Conservation (phyloP, 164 flowering plant species). For the Sedum album region DNA sequence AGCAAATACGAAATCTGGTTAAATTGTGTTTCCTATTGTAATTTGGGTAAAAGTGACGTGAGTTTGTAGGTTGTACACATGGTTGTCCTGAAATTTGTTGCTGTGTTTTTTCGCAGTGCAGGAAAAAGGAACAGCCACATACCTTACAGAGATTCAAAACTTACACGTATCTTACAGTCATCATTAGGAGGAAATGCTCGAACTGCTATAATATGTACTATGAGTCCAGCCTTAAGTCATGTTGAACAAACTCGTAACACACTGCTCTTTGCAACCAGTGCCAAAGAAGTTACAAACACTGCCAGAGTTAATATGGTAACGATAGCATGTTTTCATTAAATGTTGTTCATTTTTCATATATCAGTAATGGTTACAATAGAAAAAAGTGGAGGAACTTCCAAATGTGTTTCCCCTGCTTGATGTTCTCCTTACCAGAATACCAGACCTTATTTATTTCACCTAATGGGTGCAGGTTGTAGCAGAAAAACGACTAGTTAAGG, state of each 20-base stretch:
- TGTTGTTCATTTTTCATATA: background rate
- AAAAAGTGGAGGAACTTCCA: too few relatives aligned
- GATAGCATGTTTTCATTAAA: background rate
- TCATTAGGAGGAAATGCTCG: conserved; percentile 90
- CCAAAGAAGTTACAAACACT: conserved; percentile 75
- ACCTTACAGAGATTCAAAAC: conserved; percentile 86
- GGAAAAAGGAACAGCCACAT: conserved; percentile 58
- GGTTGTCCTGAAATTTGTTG: conserved; percentile 1
- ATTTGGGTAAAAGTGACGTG: background rate
- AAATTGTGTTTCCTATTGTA: background rate
- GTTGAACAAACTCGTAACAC: conserved; percentile 84
- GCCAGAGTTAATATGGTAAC: conserved; percentile 76
- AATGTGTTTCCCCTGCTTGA: background rate
- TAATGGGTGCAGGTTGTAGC: conserved; percentile 43
- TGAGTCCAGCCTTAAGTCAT: conserved; percentile 81
- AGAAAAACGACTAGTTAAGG: conserved; percentile 57
- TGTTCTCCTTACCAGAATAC: background rate
- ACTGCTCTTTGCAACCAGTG: conserved; percentile 69
- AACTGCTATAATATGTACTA: conserved; percentile 81
- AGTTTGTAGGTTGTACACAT: background rate
- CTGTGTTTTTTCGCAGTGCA: conserved; percentile 37
- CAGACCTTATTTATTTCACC: background rate
- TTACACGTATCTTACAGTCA: conserved; percentile 70
- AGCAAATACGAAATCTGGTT: conserved; percentile 3
- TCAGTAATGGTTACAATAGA: too few relatives aligned